phyloP scores from a whole-genome alignment of 2,329 filamentous ascomycete genomes.

The Colletotrichum cereale region DNA sequence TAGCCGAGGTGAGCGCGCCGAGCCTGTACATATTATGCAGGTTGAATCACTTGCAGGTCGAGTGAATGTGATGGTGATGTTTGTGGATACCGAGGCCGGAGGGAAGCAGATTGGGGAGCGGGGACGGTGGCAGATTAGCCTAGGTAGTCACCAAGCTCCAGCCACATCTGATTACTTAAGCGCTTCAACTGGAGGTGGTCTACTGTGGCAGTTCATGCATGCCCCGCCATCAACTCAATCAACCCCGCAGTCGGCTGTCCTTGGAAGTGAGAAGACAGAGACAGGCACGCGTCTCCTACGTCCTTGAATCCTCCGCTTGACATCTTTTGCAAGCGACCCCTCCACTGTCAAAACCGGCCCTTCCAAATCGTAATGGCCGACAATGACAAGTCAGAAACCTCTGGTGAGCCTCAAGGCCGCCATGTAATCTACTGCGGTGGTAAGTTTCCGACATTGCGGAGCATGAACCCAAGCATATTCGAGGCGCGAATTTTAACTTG shows the following conservation, averaged over 20 bases:
- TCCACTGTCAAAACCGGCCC: slow-evolving; percentile 25
- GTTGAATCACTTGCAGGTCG: slow-evolving; percentile 11
- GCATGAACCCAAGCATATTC: slow-evolving; percentile 5
- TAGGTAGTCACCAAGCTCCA: background rate
- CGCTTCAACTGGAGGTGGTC: background rate
- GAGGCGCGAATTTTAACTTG: slow-evolving; percentile 31
- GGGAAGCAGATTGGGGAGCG: background rate
- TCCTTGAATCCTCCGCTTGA: slow-evolving; percentile 35
- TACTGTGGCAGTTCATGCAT: slow-evolving; percentile 36
- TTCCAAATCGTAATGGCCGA: slow-evolving; percentile 64
- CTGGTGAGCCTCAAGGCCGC: slow-evolving; percentile 62
- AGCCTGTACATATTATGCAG: background rate
- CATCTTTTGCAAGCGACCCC: slow-evolving; percentile 31
- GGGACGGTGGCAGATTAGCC: background rate
- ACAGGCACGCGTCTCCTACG: slow-evolving; percentile 34
- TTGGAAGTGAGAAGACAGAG: slow-evolving; percentile 29
- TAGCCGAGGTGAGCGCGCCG: background rate
- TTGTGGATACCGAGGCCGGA: background rate
- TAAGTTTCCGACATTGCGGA: slow-evolving; percentile 52
- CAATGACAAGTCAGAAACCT: slow-evolving; percentile 59
- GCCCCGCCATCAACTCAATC: slow-evolving; percentile 39
- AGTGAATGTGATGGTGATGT: slow-evolving; percentile 7
- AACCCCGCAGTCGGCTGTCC: slow-evolving; percentile 41
- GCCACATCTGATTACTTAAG: slow-evolving; percentile 23
- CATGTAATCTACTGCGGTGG: slow-evolving; percentile 70